These are phyloP conservation scores for Lodderomyces parapsilosis DNA, from an alignment of 1,139 yeast genomes.

Conservation along the genomic window DNA sequence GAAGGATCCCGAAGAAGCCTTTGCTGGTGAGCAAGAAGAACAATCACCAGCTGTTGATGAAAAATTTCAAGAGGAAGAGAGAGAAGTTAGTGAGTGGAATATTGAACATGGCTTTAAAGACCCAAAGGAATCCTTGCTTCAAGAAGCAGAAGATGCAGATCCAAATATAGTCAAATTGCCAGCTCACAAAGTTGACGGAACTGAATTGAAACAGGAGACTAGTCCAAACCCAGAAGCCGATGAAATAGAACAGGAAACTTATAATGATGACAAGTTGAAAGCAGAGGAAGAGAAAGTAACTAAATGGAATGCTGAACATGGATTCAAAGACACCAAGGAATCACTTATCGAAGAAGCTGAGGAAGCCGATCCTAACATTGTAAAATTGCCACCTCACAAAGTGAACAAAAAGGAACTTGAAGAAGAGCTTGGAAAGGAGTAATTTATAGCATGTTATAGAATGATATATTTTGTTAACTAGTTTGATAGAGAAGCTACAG, in stretches of 20 bases:
- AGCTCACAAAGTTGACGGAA: constrained; percentile 15
- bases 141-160: constrained; percentile 25
- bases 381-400: constrained; percentile 18
- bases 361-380: constrained; percentile 21
- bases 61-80: constrained; percentile 18
- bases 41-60: constrained; percentile 8
- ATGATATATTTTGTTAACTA: too few relatives aligned
- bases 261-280: constrained; percentile 9
- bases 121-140: constrained; percentile 27
- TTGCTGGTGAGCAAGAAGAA: constrained; percentile 5
- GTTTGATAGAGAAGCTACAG: too few relatives aligned
- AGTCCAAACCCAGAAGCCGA: constrained; percentile 1
- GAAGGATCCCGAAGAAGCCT: constrained; percentile 2
- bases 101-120: constrained; percentile 25
- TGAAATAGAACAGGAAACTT: constrained; percentile 10
- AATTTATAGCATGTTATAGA: not conserved
- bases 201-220: constrained; percentile 6
- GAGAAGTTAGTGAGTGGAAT: constrained; percentile 26
- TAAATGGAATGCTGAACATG: constrained; percentile 29
- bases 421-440: constrained; percentile 4
- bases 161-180: constrained; percentile 21
- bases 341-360: constrained; percentile 31
- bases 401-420: constrained; percentile 10
- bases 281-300: constrained; percentile 24
- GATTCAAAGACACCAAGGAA: constrained; percentile 22